Conservation (phyloP, 2,329 filamentous ascomycete genomes). For the Talaromyces amestolkiae region DNA sequence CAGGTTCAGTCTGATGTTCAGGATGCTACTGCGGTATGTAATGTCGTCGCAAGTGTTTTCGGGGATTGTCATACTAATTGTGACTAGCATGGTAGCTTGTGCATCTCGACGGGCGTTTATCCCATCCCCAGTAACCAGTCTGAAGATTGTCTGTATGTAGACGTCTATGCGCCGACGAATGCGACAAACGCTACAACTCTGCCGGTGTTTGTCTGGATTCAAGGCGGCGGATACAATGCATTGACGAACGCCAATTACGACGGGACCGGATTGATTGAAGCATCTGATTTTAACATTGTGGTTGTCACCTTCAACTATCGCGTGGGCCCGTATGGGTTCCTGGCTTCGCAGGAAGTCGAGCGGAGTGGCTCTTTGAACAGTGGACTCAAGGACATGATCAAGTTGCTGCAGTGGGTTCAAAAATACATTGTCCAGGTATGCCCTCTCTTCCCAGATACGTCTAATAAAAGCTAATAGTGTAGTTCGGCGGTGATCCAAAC, state of each 20-base stretch:
- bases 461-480: neutral
- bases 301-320: slow-evolving; percentile 29
- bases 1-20: slow-evolving; percentile 45
- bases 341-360: slow-evolving; percentile 47
- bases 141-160: slow-evolving; percentile 44
- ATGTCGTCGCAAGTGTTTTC: neutral
- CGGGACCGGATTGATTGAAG: slow-evolving; percentile 59
- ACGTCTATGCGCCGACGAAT: slow-evolving; percentile 40
- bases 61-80: slow-evolving; percentile 15
- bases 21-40: slow-evolving; percentile 53
- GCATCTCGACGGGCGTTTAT: slow-evolving; percentile 66
- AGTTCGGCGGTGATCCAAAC: slow-evolving; percentile 32
- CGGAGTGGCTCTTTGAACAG: slow-evolving; percentile 29
- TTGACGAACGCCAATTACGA: slow-evolving; percentile 61
- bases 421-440: slow-evolving; percentile 33
- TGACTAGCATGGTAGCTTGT: slow-evolving; percentile 48
- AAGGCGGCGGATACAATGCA: slow-evolving; percentile 62
- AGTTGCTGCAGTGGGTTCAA: slow-evolving; percentile 28
- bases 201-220: slow-evolving; percentile 63
- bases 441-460: neutral
- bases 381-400: slow-evolving; percentile 25
- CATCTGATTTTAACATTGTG: slow-evolving; percentile 34
- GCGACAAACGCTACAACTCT: slow-evolving; percentile 47
- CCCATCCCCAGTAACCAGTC: slow-evolving; percentile 55
- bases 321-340: slow-evolving; percentile 29